Conservation (phyloP, 2,329 filamentous ascomycete genomes). For the Elsinoe perseae region DNA sequence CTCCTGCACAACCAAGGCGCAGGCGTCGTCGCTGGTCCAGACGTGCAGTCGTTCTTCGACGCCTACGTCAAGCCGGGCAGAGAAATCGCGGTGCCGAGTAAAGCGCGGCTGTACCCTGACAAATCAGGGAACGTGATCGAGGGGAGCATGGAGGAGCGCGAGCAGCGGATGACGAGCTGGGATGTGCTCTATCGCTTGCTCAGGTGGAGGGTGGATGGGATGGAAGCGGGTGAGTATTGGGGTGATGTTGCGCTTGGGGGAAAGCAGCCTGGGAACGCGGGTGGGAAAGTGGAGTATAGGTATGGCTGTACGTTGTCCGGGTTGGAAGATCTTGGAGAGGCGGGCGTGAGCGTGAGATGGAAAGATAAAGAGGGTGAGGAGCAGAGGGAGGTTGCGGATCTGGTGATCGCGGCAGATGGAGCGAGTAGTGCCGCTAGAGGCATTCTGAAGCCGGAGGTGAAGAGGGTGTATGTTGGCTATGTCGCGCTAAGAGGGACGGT, state of each 20-base stretch:
- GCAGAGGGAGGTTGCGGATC: constrained; percentile 26
- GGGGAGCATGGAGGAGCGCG: constrained; percentile 26
- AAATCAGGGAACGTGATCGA: constrained; percentile 24
- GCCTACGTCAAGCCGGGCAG: constrained; percentile 35
- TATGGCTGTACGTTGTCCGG: constrained; percentile 27
- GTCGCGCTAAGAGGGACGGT: constrained; percentile 29
- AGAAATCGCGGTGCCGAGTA: constrained; percentile 26
- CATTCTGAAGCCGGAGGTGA: constrained; percentile 23
- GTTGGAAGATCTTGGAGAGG: constrained; percentile 20
- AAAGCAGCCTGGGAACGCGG: constrained; percentile 12
- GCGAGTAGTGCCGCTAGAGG: constrained; percentile 25
- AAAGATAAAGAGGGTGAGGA: constrained; percentile 22
- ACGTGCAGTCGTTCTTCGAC: constrained; percentile 37
- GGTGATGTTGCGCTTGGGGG: constrained; percentile 19
- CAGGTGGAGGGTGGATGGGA: constrained; percentile 40
- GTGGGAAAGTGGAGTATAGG: constrained; percentile 24
- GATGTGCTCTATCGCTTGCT: constrained; percentile 41
- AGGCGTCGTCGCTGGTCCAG: constrained; percentile 41
- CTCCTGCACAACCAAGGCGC: constrained; percentile 44
- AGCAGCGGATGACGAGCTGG: constrained; percentile 44
- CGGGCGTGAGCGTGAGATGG: constrained; percentile 24
- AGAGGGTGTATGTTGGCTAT: constrained; percentile 29
- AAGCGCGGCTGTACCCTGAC: constrained; percentile 26
- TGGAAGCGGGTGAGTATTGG: constrained; percentile 26
- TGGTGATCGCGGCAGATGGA: constrained; percentile 41